phyloP scores from a whole-genome alignment of 495 filamentous ascomycete genomes.

The Aspergillus asperescens region DNA sequence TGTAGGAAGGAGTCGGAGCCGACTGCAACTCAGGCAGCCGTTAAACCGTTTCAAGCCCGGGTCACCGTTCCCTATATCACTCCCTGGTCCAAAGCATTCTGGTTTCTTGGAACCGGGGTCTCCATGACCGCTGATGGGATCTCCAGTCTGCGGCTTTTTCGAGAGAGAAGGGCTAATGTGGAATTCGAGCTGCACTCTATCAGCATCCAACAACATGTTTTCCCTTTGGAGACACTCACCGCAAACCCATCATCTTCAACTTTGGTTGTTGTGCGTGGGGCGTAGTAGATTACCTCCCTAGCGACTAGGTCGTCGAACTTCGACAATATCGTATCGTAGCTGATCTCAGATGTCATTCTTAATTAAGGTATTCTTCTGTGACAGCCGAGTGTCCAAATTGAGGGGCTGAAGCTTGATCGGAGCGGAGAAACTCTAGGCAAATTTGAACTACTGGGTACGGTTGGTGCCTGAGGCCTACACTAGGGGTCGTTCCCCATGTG shows the following conservation, averaged over 20 bases:
- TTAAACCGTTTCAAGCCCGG: no score
- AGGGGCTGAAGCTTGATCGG: background rate
- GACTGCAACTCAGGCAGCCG: no score
- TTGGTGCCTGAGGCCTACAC: background rate
- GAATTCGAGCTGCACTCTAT: background rate
- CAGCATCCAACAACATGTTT: background rate
- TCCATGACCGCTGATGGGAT: conserved; percentile 2
- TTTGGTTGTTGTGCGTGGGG: background rate
- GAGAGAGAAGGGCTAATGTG: conserved; percentile 2
- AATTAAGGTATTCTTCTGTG: background rate
- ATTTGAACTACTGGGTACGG: no score
- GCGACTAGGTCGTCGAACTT: conserved; percentile 1
- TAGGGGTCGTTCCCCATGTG: background rate
- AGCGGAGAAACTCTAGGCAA: background rate
- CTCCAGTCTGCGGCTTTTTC: conserved; percentile 3
- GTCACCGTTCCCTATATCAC: conserved; percentile 1
- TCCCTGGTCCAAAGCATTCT: conserved; percentile 5
- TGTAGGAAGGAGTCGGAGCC: no score
- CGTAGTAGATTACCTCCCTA: background rate
- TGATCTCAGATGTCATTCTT: background rate
- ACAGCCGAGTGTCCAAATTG: background rate
- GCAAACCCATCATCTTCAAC: background rate
- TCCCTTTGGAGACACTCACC: background rate
- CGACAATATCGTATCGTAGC: background rate
- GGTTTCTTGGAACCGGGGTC: background rate